A percentile compares a stretch with the other conserved stretches of the same genome.
These are phyloP conservation scores for Tricladium varicosporioides DNA, from an alignment of 2,329 filamentous ascomycete species.

Conservation along the genomic window DNA sequence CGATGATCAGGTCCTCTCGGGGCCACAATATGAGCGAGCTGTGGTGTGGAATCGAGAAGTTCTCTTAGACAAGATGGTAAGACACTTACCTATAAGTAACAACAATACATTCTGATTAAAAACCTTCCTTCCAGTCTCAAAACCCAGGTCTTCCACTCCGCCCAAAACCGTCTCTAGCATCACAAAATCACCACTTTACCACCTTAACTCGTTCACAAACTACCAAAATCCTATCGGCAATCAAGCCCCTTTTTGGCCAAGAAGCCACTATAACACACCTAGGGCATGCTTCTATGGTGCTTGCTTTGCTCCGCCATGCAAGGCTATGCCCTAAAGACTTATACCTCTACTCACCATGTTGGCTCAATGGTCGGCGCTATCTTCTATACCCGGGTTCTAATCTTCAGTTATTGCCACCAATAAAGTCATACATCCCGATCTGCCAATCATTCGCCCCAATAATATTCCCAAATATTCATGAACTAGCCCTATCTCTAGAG, in stretches of 20 bases:
- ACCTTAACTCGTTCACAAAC: conserved; percentile 9
- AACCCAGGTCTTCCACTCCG: conserved; percentile 17
- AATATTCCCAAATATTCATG: conserved; percentile 10
- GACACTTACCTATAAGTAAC: too few relatives aligned
- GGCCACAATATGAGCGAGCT: conserved; percentile 8
- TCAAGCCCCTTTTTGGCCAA: conserved; percentile 9
- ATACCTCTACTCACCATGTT: conserved; percentile 25
- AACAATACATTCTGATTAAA: too few relatives aligned
- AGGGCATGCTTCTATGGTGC: conserved; percentile 15
- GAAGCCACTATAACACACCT: conserved; percentile 21
- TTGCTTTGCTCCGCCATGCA: conserved; percentile 12
- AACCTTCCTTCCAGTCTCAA: too few relatives aligned
- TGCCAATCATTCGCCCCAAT: conserved; percentile 23
- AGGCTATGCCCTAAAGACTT: too few relatives aligned
- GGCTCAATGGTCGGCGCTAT: conserved; percentile 25
- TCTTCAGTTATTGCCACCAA: background rate
- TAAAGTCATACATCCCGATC: conserved; percentile 16
- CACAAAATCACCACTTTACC: conserved; percentile 18
- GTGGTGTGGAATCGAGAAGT: conserved; percentile 13
- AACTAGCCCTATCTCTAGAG: background rate
- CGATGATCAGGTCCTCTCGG: conserved; percentile 13
- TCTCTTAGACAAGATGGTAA: conserved; percentile 16
- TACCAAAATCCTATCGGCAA: conserved; percentile 5
- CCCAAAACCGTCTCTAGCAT: background rate
- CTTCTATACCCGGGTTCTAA: conserved; percentile 1